Base-by-base conservation (phyloP, 257 asterid genomes). In the Paulownia fortunei region DNA sequence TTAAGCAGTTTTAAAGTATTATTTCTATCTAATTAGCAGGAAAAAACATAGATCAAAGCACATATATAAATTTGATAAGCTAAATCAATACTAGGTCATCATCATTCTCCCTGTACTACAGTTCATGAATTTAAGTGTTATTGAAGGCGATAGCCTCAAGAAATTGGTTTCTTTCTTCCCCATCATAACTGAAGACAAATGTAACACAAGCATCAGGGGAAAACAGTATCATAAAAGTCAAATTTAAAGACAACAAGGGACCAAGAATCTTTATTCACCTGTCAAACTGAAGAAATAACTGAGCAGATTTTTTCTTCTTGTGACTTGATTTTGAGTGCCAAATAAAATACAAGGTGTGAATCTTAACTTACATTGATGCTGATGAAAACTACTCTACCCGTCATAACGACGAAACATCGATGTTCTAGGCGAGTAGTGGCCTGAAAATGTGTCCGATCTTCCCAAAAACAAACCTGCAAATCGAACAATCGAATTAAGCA, bases 361-460 rank as follows among this genome's bases (percentile, higher is more conserved):
- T 69, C 46, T 26, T 4, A 6, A 59, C 60, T 51, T 76, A 76
- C 18, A 80, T 13, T 51, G 21, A 46, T 69, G 4, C 15, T 46
- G 26, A 69, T 6, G 60, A 68, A 30, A 63, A 61, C 36, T 30
- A 30, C 0, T 21, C 77, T 82, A 79, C 1, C 79, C 79, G 37
- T 75, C 76, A 8, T 76, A 76, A 36, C 65, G 82, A 34, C 42
- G 56, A 51, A 83, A 79, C 76, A 27, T 27, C 59, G 84, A 83
- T 8, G 86, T 74, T 61, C 76, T 9, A 16, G 86, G 83, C 23
- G 79, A 76, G 55, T 36, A 11, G n/a, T 21, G 66, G 71, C 66
- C 68, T 0, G 71, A 34, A 51, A 73, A 37, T 1, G 81, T 4
- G 55, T 61, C 44, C 27, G 77, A 70, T 60, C 81, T 67, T 0